Conservation (phyloP, 768 basidiomycete genomes). For the Naematelia aurantialba region DNA sequence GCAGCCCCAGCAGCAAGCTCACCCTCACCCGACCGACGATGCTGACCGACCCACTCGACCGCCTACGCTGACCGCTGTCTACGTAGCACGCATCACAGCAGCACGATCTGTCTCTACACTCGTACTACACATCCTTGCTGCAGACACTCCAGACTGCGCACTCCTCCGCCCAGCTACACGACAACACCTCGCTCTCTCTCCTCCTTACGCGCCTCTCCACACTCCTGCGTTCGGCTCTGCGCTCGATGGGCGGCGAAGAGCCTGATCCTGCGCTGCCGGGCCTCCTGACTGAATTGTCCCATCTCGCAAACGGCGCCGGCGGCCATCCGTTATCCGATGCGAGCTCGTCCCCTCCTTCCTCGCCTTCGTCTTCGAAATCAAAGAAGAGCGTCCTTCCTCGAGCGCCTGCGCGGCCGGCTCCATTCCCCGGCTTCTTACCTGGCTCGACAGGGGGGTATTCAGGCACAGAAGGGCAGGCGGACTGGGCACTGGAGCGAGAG, state of each 20-base stretch:
- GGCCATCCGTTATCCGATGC: constrained; percentile 1
- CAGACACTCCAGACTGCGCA: constrained; percentile 47
- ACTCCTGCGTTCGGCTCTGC: constrained; percentile 67
- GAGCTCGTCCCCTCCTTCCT: constrained; percentile 6
- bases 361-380: constrained; percentile 33
- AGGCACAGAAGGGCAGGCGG: constrained; percentile 53
- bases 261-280: constrained; percentile 49
- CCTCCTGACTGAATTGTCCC: constrained; percentile 4
- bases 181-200: constrained; percentile 61
- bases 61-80: too few species aligned
- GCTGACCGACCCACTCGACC: too few species aligned
- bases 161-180: constrained; percentile 53
- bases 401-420: constrained; percentile 32
- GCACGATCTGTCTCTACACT: constrained; percentile 78
- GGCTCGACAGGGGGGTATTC: constrained; percentile 46
- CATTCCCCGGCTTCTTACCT: constrained; percentile 38
- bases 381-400: constrained; percentile 51
- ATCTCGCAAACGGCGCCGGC: constrained; percentile 7
- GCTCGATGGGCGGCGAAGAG: constrained; percentile 56
- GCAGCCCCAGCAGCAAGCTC: not conserved
- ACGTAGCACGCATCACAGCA: constrained; percentile 80
- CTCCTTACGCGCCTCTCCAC: constrained; percentile 70
- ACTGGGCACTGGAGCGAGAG: constrained; percentile 88
- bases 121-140: constrained; percentile 84
- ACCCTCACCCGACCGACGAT: not conserved